Base-by-base conservation (phyloP, 495 filamentous ascomycete species). In the Elaphomyces granulatus region DNA sequence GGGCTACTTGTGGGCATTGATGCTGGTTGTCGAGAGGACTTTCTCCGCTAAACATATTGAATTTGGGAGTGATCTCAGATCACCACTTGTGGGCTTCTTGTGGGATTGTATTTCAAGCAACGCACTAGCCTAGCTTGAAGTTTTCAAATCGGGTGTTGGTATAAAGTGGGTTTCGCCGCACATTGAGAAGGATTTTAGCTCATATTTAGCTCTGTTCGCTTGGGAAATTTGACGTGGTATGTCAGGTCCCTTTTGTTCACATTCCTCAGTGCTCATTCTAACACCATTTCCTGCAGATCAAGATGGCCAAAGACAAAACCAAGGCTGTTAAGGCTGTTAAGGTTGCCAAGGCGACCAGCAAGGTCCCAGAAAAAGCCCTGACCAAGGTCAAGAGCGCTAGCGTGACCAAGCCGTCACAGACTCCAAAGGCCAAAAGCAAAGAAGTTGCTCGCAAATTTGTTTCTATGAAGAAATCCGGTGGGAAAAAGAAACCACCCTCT, bases 291-390 rank as follows among this genome's bases (percentile, higher is more conserved):
- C 42, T 21, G n/a, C 16, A 61, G 55, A 49, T 52, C 53, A 61
- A 48, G 49, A 73, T 73, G 69, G 69, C 66, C 34, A 71, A 71
- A 57, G 63, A 67, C 38, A 72, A 72, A 57, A 52, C 56, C 37
- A n/a, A n/a, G n/a, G n/a, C n/a, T n/a, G n/a, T n/a, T n/a, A n/a
- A n/a, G n/a, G 28, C 58, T 48, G 52, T 48, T 38, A 65, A 65
- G 56, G 55, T 43, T 43, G 38, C 46, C 49, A 62, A 61, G 52
- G 17, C 43, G 28, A 55, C 47, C 42, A 60, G 68, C 40, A 67
- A 68, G 55, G 45, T 53, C 40, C 52, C 54, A 54, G 55, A 56
- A 59, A 70, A 71, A 60, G 40, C 55, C 47, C 37, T 71, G 48
- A 60, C 50, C 56, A 69, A 70, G 58, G 68, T 68, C 62, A 71